Percentiles rank a stretch among this genome's conserved stretches.
phyloP scores from a whole-genome alignment of 352 stramenopile species.

The Globisporangium cederbergense region DNA sequence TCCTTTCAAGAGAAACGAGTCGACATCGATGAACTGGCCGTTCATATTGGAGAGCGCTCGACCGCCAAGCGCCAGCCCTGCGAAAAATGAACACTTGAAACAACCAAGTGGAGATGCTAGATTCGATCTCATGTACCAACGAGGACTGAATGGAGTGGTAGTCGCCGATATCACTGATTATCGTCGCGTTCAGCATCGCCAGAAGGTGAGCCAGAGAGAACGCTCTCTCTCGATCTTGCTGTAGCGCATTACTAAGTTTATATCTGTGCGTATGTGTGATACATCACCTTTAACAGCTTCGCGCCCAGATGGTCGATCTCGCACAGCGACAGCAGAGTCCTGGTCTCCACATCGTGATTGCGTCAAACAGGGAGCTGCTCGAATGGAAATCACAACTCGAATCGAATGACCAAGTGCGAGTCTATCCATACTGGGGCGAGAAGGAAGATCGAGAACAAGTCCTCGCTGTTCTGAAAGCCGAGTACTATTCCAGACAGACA shows the following conservation, averaged over 20 bases:
- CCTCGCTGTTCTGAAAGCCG: constrained; percentile 32
- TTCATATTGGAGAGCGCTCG: background rate
- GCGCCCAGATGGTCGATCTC: constrained; percentile 28
- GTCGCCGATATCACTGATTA: constrained; percentile 14
- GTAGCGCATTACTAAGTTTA: constrained; percentile 8
- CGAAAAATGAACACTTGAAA: background rate
- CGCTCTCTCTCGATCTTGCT: background rate
- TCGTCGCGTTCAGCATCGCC: constrained; percentile 15
- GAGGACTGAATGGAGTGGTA: constrained; percentile 30
- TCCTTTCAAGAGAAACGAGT: constrained; percentile 12
- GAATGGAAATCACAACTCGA: constrained; percentile 38
- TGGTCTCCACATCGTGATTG: constrained; percentile 43
- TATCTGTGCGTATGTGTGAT: background rate
- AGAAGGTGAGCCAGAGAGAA: constrained; percentile 6
- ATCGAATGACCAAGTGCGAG: constrained; percentile 21
- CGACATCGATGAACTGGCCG: background rate
- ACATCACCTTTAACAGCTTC: constrained; percentile 19
- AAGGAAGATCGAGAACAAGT: constrained; percentile 35
- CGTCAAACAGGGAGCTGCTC: constrained; percentile 31
- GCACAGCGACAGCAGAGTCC: constrained; percentile 24
- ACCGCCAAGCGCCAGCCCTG: background rate
- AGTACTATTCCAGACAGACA: constrained; percentile 28
- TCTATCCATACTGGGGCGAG: constrained; percentile 59
- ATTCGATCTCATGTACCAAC: constrained; percentile 18
- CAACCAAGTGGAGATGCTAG: background rate